Conservation (phyloP, 176 grass and related monocot genomes). For the Stipa capillata region DNA sequence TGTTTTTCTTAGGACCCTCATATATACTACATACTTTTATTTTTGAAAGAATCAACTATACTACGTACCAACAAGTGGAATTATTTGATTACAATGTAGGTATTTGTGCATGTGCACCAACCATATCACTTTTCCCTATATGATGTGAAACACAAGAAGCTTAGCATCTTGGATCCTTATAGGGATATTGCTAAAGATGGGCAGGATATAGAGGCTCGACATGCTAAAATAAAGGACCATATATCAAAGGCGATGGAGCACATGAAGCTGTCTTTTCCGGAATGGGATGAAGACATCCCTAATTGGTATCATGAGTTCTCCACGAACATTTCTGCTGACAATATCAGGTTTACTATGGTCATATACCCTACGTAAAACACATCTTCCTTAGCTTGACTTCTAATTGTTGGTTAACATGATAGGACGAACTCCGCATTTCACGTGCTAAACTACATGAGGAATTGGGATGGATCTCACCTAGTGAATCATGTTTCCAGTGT, state of each 20-base stretch:
- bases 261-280: not conserved
- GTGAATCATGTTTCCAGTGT: not conserved
- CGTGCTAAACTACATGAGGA: not conserved
- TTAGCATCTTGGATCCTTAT: not conserved
- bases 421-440: not conserved
- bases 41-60: too few species aligned
- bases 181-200: fast-evolving
- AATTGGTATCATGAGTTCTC: too few species aligned
- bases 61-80: too few species aligned
- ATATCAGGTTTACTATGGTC: too few species aligned
- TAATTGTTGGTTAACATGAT: too few species aligned
- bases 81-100: too few species aligned
- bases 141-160: not conserved
- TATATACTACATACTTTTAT: too few species aligned
- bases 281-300: not conserved
- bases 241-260: not conserved
- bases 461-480: not conserved
- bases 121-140: not conserved
- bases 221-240: not conserved
- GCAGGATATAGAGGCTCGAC: not conserved
- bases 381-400: too few species aligned
- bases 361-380: too few species aligned
- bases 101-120: not conserved
- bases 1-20: fast-evolving
- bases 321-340: too few species aligned